Evolutionary conservation across 2,329 filamentous ascomycete genomes (phyloP), one percentile per base, ranked within the genome.

Genomic region (Erysiphe pulchra): DNA sequence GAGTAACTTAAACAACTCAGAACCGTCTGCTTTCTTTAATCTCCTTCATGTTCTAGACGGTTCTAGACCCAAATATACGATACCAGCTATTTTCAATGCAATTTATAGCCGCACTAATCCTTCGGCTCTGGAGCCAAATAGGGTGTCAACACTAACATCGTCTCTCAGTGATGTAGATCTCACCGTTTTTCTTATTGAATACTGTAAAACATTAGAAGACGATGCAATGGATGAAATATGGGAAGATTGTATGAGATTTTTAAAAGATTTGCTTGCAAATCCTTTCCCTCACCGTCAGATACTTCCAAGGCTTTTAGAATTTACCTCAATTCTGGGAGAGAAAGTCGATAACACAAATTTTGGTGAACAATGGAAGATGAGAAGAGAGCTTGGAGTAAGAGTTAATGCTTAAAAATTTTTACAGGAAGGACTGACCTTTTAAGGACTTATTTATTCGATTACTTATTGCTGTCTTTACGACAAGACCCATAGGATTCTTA

Each of bases 281-380:
- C 92, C 90, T 1, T 84, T 98, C 55, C 90, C 90, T 2, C 87
- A 98, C 62, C 71, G 90, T 47, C 86, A 94, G 57, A 87, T 86
- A 8, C 62, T 98, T 36, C 82, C 90, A 7, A 76, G 78, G 45
- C 65, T 98, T 40, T 65, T 98, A 12, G 82, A 92, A 54, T 94
- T 95, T 56, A 80, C 84, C 0, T 80, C 82, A 1, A 81, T 92
- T 36, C 65, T 98, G 34, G 87, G 90, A 1, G 80, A 90, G 58
- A 98, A 98, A 65, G 80, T 95, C 44, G 86, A 94, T 59, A 94
- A 98, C 54, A 98, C 87, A 12, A 94, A 86, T 54, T 95, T 94
- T 61, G 87, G 87, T 32, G 87, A 95, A 62, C 83, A 94, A 62
- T 72, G 77, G 45, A 85, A 80, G 60, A 93, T 94, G 84, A 75